phyloP scores from a whole-genome alignment of 192 early-diverging fungal species.

The Podila horticola region DNA sequence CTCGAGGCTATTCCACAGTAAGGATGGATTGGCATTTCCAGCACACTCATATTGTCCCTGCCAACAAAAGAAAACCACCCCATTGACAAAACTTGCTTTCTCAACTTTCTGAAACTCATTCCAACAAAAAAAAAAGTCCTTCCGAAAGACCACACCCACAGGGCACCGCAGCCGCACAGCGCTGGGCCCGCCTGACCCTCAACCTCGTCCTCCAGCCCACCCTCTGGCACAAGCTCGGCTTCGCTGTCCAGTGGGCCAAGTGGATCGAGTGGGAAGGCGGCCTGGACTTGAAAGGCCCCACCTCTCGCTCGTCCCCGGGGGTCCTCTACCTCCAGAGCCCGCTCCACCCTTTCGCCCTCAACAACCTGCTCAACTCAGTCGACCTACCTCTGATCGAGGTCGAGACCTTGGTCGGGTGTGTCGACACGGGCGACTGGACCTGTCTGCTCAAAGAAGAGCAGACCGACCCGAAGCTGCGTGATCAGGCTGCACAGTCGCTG shows the following conservation, averaged over 20 bases:
- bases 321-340: slow-evolving; percentile 44
- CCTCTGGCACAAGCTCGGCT: slow-evolving; percentile 35
- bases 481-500: slow-evolving; percentile 27
- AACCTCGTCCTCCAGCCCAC: slow-evolving; percentile 30
- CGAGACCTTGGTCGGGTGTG: slow-evolving; percentile 39
- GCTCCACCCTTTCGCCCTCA: slow-evolving; percentile 27
- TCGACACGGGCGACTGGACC: slow-evolving; percentile 41
- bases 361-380: slow-evolving; percentile 19
- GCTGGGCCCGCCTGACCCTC: slow-evolving; percentile 16
- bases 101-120: background rate
- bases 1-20: slow-evolving; percentile 45
- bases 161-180: slow-evolving; percentile 8
- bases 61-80: background rate
- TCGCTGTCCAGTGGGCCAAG: slow-evolving; percentile 39
- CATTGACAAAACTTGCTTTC: background rate
- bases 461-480: slow-evolving; percentile 3
- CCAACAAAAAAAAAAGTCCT: slow-evolving; percentile 7
- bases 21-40: background rate
- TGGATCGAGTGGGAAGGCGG: slow-evolving; percentile 49
- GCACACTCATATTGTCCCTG: background rate
- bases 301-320: slow-evolving; percentile 23
- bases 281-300: slow-evolving; percentile 24
- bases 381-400: slow-evolving; percentile 29
- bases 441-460: slow-evolving; percentile 25
- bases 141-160: slow-evolving; percentile 21